phyloP scores from a whole-genome alignment of 345 rosid species.

The Eucalyptus erythrocorys region DNA sequence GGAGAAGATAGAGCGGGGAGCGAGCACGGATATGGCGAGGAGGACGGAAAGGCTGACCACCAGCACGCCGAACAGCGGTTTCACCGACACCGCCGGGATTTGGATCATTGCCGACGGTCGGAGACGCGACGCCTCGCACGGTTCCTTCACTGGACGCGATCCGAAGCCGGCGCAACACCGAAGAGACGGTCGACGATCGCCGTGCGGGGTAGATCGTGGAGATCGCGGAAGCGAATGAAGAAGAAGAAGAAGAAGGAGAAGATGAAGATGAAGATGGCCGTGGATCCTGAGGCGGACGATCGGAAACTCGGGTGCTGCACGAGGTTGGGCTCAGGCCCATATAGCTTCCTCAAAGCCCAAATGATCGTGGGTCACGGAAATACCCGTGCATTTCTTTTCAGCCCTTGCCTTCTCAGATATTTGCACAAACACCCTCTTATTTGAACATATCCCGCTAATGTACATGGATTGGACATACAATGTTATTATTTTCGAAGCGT shows the following conservation, averaged over 20 bases:
- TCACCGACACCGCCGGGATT: constrained; percentile 48
- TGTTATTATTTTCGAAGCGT: background rate
- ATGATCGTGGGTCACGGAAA: background rate
- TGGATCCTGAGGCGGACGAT: background rate
- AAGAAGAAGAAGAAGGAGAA: background rate
- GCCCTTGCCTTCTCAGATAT: background rate
- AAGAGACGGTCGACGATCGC: background rate
- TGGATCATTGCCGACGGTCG: constrained; percentile 1
- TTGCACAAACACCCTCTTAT: background rate
- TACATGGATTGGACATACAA: background rate
- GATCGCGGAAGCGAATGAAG: background rate
- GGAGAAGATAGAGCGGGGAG: constrained; percentile 28
- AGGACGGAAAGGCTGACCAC: constrained; percentile 48
- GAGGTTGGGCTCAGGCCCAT: background rate
- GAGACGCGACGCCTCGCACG: background rate
- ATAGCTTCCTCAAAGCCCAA: background rate
- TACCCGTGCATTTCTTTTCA: background rate
- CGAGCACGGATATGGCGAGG: constrained; percentile 41
- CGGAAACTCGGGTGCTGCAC: background rate
- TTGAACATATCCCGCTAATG: background rate
- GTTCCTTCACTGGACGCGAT: background rate
- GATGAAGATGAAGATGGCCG: background rate
- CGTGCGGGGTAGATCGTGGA: background rate
- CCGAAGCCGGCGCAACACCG: background rate
- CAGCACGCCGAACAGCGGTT: constrained; percentile 44